Evolutionary conservation across 257 asterid genomes (phyloP).

Genomic region (Solanum ossicruentum): DNA sequence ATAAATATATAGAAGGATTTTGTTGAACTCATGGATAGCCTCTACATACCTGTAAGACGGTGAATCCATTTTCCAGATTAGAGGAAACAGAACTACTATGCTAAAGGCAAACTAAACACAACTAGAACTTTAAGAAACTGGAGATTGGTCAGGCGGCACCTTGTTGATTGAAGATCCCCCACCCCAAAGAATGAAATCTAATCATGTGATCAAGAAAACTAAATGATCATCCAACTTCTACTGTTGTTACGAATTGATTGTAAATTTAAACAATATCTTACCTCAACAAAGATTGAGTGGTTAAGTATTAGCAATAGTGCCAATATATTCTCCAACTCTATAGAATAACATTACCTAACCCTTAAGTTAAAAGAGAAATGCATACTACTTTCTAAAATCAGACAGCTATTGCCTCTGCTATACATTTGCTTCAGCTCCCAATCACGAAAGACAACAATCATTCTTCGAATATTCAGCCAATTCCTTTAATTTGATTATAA

Average conservation of each 20-base stretch:
- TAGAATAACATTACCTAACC: background rate
- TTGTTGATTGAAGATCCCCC: background rate
- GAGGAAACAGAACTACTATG: background rate
- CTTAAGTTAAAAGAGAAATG: background rate
- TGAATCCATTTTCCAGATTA: background rate
- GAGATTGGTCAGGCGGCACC: background rate
- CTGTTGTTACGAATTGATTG: background rate
- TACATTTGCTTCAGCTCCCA: background rate
- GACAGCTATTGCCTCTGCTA: background rate
- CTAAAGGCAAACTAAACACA: background rate
- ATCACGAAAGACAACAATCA: background rate
- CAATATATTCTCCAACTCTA: background rate
- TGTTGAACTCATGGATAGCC: conserved; percentile 74
- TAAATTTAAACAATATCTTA: background rate
- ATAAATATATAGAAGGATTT: conserved; percentile 72
- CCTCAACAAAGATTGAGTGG: background rate
- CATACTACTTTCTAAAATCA: background rate
- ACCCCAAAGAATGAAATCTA: background rate
- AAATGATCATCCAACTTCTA: background rate
- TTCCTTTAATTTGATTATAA: background rate
- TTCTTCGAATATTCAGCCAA: background rate
- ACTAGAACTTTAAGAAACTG: background rate
- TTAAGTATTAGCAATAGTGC: background rate
- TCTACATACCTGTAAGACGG: conserved; percentile 50
- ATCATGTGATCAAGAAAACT: background rate